These are phyloP conservation scores for Phytopythium aichiense DNA, from an alignment of 352 stramenopile genomes.

Conservation along the genomic window DNA sequence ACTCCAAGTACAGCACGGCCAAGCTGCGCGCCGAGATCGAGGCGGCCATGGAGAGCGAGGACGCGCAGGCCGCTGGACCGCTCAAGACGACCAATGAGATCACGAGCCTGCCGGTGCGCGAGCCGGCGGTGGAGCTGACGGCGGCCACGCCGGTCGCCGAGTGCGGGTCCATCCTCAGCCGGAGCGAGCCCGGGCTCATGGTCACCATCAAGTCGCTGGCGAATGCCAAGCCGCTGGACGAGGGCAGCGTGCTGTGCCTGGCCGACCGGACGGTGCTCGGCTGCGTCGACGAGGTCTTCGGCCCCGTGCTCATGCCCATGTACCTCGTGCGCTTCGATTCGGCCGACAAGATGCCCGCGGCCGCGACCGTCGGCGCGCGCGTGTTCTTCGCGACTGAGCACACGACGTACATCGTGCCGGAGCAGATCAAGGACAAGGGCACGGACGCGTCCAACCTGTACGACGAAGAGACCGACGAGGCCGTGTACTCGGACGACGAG, in stretches of 20 bases:
- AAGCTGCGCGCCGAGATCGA: conserved; percentile 74
- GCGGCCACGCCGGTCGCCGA: conserved; percentile 62
- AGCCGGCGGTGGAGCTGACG: conserved; percentile 69
- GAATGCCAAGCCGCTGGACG: conserved; percentile 58
- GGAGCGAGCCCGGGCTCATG: conserved; percentile 57
- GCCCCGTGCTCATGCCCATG: conserved; percentile 81
- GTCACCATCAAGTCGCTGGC: conserved; percentile 75
- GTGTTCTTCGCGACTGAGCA: conserved; percentile 79
- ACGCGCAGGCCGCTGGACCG: conserved; percentile 33
- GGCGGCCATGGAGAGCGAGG: conserved; percentile 68
- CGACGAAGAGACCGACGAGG: conserved; percentile 79
- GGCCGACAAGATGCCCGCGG: conserved; percentile 57
- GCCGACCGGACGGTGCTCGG: conserved; percentile 71
- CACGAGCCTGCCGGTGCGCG: conserved; percentile 39
- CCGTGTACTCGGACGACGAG: conserved; percentile 82
- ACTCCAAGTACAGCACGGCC: conserved; percentile 14
- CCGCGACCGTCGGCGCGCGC: conserved; percentile 28
- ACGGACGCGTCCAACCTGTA: conserved; percentile 86
- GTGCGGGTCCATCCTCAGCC: conserved; percentile 63
- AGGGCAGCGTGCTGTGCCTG: conserved; percentile 81
- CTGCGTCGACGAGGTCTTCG: conserved; percentile 84
- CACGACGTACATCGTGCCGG: conserved; percentile 75
- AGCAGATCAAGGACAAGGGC: conserved; percentile 76
- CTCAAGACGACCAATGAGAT: conserved; percentile 73
- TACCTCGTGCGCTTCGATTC: conserved; percentile 82